A percentile compares a stretch with the other conserved stretches of the same genome.
Evolutionary conservation across 78 protist species (phyloP).

Genomic region (Dictyostelium intermedium): DNA sequence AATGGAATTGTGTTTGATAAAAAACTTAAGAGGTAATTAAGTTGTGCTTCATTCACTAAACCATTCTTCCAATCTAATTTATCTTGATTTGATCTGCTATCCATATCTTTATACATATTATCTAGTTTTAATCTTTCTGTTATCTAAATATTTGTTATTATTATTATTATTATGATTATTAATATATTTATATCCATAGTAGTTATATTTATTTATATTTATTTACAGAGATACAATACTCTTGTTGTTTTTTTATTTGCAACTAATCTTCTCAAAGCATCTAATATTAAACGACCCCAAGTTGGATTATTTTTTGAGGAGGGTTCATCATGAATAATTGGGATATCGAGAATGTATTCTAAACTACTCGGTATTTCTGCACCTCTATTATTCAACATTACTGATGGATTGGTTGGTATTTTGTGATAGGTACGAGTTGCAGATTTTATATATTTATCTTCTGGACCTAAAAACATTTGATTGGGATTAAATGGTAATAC

Average conservation of each 20-base stretch:
- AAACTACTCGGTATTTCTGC: slow-evolving; percentile 46
- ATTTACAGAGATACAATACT: background rate
- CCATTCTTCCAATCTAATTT: slow-evolving; percentile 67
- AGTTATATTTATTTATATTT: background rate
- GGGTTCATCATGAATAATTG: slow-evolving; percentile 63
- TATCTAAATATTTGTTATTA: too few species aligned
- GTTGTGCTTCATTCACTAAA: slow-evolving; percentile 43
- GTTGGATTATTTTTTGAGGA: slow-evolving; percentile 66
- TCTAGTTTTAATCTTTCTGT: slow-evolving; percentile 60
- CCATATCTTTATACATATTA: slow-evolving; percentile 67
- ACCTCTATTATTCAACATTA: slow-evolving; percentile 33
- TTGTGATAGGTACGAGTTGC: background rate
- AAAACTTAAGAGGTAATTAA: slow-evolving; percentile 18
- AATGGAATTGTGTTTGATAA: slow-evolving; percentile 23
- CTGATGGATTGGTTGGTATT: slow-evolving; percentile 4
- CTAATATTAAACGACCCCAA: slow-evolving; percentile 57
- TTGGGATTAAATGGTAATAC: background rate
- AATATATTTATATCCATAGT: too few species aligned
- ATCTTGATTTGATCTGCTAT: slow-evolving; percentile 26
- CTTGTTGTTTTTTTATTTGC: slow-evolving; percentile 59
- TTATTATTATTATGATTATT: too few species aligned
- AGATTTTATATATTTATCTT: slow-evolving; percentile 18
- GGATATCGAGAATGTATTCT: slow-evolving; percentile 53
- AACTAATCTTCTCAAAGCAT: slow-evolving; percentile 52
- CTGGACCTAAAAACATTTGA: background rate